Conservation (phyloP, 2,329 filamentous ascomycete genomes). For the Penicillium hesseltinei region DNA sequence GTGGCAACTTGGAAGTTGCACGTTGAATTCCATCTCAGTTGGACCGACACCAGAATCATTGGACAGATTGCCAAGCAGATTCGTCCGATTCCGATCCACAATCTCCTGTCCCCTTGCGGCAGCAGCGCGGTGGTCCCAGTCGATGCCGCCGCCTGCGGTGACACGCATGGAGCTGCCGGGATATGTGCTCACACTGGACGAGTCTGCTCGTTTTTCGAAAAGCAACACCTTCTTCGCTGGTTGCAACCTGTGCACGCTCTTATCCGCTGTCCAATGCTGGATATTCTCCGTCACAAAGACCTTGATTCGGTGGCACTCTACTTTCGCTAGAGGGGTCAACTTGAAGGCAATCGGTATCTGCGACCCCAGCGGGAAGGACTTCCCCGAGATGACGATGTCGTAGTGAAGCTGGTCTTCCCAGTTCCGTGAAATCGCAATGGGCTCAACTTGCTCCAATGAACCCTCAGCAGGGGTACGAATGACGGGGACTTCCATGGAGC, state of each 20-base stretch:
- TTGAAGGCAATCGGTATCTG: slow-evolving; percentile 93
- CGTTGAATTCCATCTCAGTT: slow-evolving; percentile 92
- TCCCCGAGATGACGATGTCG: slow-evolving; percentile 93
- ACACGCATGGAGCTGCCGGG: slow-evolving; percentile 73
- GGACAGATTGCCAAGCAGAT: slow-evolving; percentile 77
- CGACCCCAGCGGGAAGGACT: slow-evolving; percentile 85
- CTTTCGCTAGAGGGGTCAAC: slow-evolving; percentile 86
- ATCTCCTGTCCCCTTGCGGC: slow-evolving; percentile 57
- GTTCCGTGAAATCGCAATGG: slow-evolving; percentile 86
- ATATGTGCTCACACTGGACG: slow-evolving; percentile 69
- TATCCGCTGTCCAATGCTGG: slow-evolving; percentile 86
- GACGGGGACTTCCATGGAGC: slow-evolving; percentile 75
- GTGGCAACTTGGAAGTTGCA: slow-evolving; percentile 85
- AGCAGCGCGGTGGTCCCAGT: slow-evolving; percentile 59
- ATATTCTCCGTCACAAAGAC: slow-evolving; percentile 87
- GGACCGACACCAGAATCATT: slow-evolving; percentile 76
- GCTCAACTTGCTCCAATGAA: slow-evolving; percentile 85
- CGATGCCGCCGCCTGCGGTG: slow-evolving; percentile 75
- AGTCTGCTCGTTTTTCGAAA: slow-evolving; percentile 84
- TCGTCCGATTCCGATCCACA: slow-evolving; percentile 57
- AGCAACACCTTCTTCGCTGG: slow-evolving; percentile 79
- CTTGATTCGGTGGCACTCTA: slow-evolving; percentile 88
- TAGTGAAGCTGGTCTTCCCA: slow-evolving; percentile 97
- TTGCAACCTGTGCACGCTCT: slow-evolving; percentile 79
- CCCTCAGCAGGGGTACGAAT: slow-evolving; percentile 84